These are phyloP conservation scores for Macroventuria anomochaeta DNA, from an alignment of 2,329 filamentous ascomycete genomes.

Conservation along the genomic window DNA sequence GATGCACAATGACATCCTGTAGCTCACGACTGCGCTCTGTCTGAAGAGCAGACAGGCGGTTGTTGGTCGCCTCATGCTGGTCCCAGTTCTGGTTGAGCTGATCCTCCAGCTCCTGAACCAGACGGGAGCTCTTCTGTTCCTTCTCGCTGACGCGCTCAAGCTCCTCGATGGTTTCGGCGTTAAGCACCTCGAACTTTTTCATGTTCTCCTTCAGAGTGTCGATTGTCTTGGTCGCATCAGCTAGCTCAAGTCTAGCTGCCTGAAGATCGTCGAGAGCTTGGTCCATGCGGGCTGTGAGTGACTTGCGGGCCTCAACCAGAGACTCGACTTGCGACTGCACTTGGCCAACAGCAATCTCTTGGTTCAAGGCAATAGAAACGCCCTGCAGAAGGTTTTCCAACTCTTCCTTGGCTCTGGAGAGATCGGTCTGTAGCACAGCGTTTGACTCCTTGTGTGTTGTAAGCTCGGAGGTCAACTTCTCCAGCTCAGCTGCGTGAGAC, in stretches of 20 bases:
- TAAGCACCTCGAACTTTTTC: conserved; percentile 55
- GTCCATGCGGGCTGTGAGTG: conserved; percentile 51
- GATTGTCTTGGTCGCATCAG: conserved; percentile 48
- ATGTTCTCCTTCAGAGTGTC: conserved; percentile 53
- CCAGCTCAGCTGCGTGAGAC: conserved; percentile 63
- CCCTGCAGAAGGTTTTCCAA: conserved; percentile 65
- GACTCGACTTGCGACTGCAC: conserved; percentile 53
- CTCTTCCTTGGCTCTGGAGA: conserved; percentile 66
- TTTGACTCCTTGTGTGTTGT: conserved; percentile 40
- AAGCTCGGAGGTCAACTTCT: conserved; percentile 47
- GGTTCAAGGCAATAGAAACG: conserved; percentile 69
- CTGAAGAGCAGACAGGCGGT: conserved; percentile 77
- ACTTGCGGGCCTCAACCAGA: conserved; percentile 55
- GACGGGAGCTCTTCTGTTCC: conserved; percentile 88
- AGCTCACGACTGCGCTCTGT: conserved; percentile 54
- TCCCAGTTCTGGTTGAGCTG: conserved; percentile 96
- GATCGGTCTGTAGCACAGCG: conserved; percentile 60
- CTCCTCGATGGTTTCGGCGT: conserved; percentile 64
- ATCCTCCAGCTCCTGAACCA: conserved; percentile 96
- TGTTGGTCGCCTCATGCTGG: conserved; percentile 83
- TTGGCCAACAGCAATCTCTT: conserved; percentile 59
- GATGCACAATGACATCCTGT: conserved; percentile 49
- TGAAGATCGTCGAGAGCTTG: conserved; percentile 53
- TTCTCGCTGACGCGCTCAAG: conserved; percentile 63
- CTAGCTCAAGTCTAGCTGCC: conserved; percentile 51